These are phyloP conservation scores for Fusarium chaquense DNA, from an alignment of 2,329 filamentous ascomycete genomes.

Conservation along the genomic window DNA sequence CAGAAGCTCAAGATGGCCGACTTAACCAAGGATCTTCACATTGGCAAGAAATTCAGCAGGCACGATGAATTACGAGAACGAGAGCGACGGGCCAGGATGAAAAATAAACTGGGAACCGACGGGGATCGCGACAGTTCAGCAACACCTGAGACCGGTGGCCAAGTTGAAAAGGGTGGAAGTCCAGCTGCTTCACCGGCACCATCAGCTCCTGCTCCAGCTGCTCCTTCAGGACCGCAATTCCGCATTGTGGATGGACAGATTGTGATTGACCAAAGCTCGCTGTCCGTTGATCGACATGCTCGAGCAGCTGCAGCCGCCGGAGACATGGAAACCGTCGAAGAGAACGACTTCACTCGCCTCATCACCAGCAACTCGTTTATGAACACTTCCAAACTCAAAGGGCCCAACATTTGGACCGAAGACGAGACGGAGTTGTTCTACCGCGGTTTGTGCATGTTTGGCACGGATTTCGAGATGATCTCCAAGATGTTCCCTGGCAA, in stretches of 20 bases:
- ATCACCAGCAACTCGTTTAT: conserved; percentile 77
- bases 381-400: conserved; percentile 70
- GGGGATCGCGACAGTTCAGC: conserved; percentile 41
- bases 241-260: conserved; percentile 79
- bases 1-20: conserved; percentile 78
- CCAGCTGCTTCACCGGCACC: conserved; percentile 44
- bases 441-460: conserved; percentile 78
- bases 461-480: conserved; percentile 87
- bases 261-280: conserved; percentile 75
- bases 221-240: conserved; percentile 64
- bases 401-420: conserved; percentile 76
- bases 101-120: conserved; percentile 48
- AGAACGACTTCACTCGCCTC: conserved; percentile 81
- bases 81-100: conserved; percentile 61
- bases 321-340: conserved; percentile 74
- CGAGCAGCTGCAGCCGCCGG: conserved; percentile 64
- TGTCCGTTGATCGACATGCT: conserved; percentile 76
- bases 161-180: conserved; percentile 39
- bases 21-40: conserved; percentile 75
- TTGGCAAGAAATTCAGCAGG: conserved; percentile 80
- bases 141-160: conserved; percentile 37
- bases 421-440: conserved; percentile 82
- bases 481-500: conserved; percentile 79
- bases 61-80: conserved; percentile 79
- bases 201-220: conserved; percentile 46